Evolutionary conservation across 1,139 yeast genomes (phyloP), one percentile per base, ranked within the genome.

Genomic region (Fermentozyma sake): DNA sequence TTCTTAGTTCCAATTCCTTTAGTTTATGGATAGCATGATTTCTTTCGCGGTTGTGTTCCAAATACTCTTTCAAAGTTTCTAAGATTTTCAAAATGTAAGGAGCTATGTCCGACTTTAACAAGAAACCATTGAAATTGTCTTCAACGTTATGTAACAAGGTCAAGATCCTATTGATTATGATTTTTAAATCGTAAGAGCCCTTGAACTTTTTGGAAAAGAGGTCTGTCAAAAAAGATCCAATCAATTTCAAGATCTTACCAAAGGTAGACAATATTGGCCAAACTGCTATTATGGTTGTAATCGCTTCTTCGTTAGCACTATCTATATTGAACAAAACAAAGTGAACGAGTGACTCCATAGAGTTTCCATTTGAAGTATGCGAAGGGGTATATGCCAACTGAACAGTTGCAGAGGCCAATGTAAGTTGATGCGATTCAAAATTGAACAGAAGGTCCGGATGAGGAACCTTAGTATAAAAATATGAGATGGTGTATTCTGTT

Each of bases 341-440:
- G 51, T 86, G 96, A 35, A 87, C 71, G 22, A 86, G 63, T 22
- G 87, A 72, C 48, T 85, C 95, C 11, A 76, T 50, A 1, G 85
- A 50, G 8, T 29, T 21, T 12, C 32, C 20, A 14, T 22, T 18
- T 6, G 26, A 20, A 4, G 34, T 18, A 5, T 29, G 16, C 2
- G 33, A 26, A n/a, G 37, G 23, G 7, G 28, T 25, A 20, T 23
- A 33, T 21, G 38, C 30, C 22, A 37, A 30, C 19, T 30, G 33
- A 19, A 41, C 34, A 6, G 38, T 28, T 8, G 45, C 39, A 14
- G 31, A 29, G 7, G 34, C 15, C 5, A 34, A 28, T 10, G 36
- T 24, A 27, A 56, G 52, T 41, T 28, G 71, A 61, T 32, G 68
- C 33, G 31, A 32, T 4, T 61, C 55, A 19, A 60, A 57, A 45